These are phyloP conservation scores for Dictyostelium citrinum DNA, from an alignment of 78 protist genomes.

Conservation along the genomic window DNA sequence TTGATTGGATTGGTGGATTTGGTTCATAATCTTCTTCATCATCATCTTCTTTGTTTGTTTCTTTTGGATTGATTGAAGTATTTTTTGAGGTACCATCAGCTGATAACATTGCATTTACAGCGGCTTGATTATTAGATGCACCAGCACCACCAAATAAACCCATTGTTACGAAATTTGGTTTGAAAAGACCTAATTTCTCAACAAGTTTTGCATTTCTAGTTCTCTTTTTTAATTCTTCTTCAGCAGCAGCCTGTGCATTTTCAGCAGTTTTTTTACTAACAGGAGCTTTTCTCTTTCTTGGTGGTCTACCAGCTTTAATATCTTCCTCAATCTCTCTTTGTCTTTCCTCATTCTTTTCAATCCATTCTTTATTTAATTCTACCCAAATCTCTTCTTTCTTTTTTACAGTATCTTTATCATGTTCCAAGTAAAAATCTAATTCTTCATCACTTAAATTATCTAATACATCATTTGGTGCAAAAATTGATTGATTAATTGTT, in stretches of 20 bases:
- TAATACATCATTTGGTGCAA: constrained; percentile 30
- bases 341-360: constrained; percentile 21
- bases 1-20: not conserved
- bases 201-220: constrained; percentile 27
- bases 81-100: not conserved
- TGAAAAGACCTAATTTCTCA: constrained; percentile 25
- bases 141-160: not conserved
- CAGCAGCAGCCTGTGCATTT: constrained; percentile 23
- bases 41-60: constrained; percentile 15
- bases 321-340: constrained; percentile 48
- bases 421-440: constrained; percentile 38
- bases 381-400: constrained; percentile 48
- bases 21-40: constrained; percentile 6
- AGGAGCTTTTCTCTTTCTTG: constrained; percentile 25
- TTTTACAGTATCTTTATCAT: constrained; percentile 7
- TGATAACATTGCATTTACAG: not conserved
- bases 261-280: not conserved
- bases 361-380: constrained; percentile 58
- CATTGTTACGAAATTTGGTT: not conserved
- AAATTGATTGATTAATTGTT: constrained; percentile 18
- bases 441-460: constrained; percentile 24
- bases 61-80: not conserved
- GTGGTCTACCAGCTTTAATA: constrained; percentile 41
- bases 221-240: constrained; percentile 9
- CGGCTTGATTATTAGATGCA: not conserved